A percentile compares a stretch with the other conserved stretches of the same genome.
phyloP scores from a whole-genome alignment of 2,329 filamentous ascomycete species.

The Aspergillaceae sp. region DNA sequence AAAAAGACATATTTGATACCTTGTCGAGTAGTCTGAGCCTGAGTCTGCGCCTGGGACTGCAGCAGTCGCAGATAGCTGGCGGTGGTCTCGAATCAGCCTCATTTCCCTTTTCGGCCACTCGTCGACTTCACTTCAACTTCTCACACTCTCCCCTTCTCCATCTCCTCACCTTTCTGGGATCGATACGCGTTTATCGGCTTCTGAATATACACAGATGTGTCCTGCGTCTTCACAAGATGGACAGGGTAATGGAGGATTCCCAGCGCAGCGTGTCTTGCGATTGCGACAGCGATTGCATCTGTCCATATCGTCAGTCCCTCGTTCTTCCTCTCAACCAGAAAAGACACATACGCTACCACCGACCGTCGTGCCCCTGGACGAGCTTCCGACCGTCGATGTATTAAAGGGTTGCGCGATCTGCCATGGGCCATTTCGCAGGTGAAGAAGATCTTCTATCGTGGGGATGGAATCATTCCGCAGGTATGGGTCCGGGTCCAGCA shows the following conservation, averaged over 20 bases:
- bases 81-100: conserved; percentile 1
- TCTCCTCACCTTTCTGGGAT: conserved; percentile 25
- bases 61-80: conserved; percentile 26
- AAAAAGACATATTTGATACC: not conserved
- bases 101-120: not conserved
- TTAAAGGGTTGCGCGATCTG: conserved; percentile 3
- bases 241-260: conserved; percentile 28
- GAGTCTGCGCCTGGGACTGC: conserved; percentile 21
- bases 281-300: conserved; percentile 31
- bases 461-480: conserved; percentile 4
- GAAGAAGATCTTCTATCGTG: not conserved
- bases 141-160: too few relatives aligned
- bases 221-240: conserved; percentile 25
- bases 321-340: not conserved
- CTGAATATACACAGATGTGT: conserved; percentile 26
- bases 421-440: conserved; percentile 6
- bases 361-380: conserved; percentile 14
- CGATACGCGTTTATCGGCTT: conserved; percentile 28
- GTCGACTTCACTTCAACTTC: not conserved
- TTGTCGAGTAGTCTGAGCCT: conserved; percentile 15
- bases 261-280: conserved; percentile 29
- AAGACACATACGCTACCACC: conserved; percentile 18
- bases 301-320: not conserved
- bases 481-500: not conserved
- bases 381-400: conserved; percentile 12